Conservation (phyloP, 371 early-diverging fungal genomes). For the Actinomortierella ambigua region DNA sequence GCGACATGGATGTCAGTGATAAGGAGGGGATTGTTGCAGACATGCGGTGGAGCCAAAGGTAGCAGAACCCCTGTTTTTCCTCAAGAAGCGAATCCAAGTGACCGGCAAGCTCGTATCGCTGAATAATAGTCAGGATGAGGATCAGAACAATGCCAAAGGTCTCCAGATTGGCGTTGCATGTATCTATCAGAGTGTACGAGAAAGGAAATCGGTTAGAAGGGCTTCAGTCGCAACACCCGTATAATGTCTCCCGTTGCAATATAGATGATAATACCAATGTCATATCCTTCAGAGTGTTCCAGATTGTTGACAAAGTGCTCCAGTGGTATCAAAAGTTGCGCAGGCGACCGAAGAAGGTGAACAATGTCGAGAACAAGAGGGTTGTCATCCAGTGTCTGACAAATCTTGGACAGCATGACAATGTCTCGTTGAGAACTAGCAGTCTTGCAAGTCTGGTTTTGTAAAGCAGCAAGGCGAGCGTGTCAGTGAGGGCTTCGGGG, state of each 20-base stretch:
- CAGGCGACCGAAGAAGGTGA: slow-evolving; percentile 22
- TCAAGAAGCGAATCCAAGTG: slow-evolving; percentile 24
- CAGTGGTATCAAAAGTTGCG: slow-evolving; percentile 26
- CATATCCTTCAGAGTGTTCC: slow-evolving; percentile 37
- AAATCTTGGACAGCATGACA: slow-evolving; percentile 24
- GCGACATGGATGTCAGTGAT: slow-evolving; percentile 21
- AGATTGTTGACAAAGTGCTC: slow-evolving; percentile 39
- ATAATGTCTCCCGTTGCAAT: not conserved
- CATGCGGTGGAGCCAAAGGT: slow-evolving; percentile 38
- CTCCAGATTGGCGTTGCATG: slow-evolving; percentile 42
- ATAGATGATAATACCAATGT: slow-evolving; percentile 27
- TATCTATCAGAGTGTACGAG: slow-evolving; percentile 22
- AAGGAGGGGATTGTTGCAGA: slow-evolving; percentile 34
- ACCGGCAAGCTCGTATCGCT: slow-evolving; percentile 34
- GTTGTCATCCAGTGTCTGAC: slow-evolving; percentile 42
- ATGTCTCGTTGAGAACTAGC: slow-evolving; percentile 29
- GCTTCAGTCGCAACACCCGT: not conserved
- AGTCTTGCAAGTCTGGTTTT: slow-evolving; percentile 23
- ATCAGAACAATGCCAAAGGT: slow-evolving; percentile 37
- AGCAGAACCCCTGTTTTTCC: slow-evolving; percentile 38
- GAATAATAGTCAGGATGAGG: slow-evolving; percentile 35
- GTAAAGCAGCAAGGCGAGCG: too few species aligned
- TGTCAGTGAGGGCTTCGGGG: too few species aligned
- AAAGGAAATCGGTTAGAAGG: not conserved
- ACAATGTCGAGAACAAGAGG: slow-evolving; percentile 34